Percentiles rank a stretch among this genome's conserved stretches.
These are phyloP conservation scores for Pseudogymnoascus sp. DNA, from an alignment of 2,329 filamentous ascomycete genomes.

Conservation along the genomic window DNA sequence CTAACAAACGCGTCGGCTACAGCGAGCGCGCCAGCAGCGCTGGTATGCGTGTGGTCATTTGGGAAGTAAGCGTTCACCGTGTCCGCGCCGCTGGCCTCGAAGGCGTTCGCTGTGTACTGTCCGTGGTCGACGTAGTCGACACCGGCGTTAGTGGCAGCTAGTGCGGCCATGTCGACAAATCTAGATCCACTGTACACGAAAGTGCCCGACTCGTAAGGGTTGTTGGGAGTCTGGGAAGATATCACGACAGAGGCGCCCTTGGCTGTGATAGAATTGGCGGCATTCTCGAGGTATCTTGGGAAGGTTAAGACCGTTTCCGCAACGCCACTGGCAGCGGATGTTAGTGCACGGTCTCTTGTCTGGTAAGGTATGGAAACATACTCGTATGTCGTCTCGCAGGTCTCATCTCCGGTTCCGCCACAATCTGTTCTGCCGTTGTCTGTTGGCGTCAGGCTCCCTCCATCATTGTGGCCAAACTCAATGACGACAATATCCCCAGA, in stretches of 20 bases:
- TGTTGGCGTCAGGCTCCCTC: slow-evolving; percentile 42
- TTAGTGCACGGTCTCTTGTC: background rate
- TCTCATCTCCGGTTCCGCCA: slow-evolving; percentile 25
- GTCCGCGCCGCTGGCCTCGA: slow-evolving; percentile 33
- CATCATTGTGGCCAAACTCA: slow-evolving; percentile 69
- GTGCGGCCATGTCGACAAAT: slow-evolving; percentile 45
- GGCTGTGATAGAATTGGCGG: slow-evolving; percentile 27
- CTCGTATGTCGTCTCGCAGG: slow-evolving; percentile 11
- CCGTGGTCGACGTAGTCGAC: slow-evolving; percentile 20
- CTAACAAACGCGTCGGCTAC: slow-evolving; percentile 47
- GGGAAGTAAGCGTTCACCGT: slow-evolving; percentile 45
- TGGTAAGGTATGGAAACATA: background rate
- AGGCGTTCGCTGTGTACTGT: slow-evolving; percentile 18
- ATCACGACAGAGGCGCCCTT: slow-evolving; percentile 57
- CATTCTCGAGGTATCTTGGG: slow-evolving; percentile 20
- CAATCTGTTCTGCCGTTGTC: slow-evolving; percentile 60
- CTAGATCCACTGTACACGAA: slow-evolving; percentile 40
- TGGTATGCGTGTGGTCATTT: slow-evolving; percentile 54
- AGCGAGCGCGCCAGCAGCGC: slow-evolving; percentile 43
- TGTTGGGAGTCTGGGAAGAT: slow-evolving; percentile 54
- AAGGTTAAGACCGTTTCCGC: background rate
- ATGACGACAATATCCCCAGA: slow-evolving; percentile 61
- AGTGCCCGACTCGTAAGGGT: slow-evolving; percentile 50
- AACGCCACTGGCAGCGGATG: background rate
- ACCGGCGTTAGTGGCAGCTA: slow-evolving; percentile 18